Conservation (phyloP, 805 yeast species). For the Kuraishia hungarica region DNA sequence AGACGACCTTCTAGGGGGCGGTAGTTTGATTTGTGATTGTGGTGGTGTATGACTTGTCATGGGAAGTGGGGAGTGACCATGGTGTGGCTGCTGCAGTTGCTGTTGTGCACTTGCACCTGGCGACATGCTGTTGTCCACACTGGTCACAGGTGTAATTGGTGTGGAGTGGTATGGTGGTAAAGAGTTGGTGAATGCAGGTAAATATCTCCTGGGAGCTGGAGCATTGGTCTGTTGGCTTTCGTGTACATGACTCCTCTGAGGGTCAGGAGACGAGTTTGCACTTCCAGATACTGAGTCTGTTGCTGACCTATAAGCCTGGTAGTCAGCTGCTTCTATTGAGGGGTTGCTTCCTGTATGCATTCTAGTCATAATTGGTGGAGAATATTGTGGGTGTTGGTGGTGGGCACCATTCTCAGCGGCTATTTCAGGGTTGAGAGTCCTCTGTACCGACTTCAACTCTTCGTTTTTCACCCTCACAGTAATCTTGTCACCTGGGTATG, state of each 20-base stretch:
- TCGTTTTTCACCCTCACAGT: conserved; percentile 18
- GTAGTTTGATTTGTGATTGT: not conserved
- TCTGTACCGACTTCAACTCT: conserved; percentile 5
- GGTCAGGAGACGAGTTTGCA: not conserved
- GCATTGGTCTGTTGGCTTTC: not conserved
- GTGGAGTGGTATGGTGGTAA: not conserved
- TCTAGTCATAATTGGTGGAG: not conserved
- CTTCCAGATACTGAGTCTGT: not conserved
- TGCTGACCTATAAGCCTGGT: not conserved
- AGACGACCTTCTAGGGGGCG: conserved; percentile 4
- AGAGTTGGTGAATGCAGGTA: not conserved
- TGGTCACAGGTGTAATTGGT: not conserved
- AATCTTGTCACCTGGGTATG: conserved; percentile 24
- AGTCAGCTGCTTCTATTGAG: not conserved
- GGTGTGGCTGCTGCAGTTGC: not conserved
- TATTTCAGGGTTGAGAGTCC: not conserved
- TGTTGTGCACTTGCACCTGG: not conserved
- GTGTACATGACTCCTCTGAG: not conserved
- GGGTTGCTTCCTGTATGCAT: not conserved
- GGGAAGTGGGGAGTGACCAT: not conserved
- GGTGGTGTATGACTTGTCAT: not conserved
- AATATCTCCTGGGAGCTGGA: not conserved
- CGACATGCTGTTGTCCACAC: not conserved
- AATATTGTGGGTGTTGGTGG: not conserved
- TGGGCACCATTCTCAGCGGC: not conserved